A percentile compares a stretch with the other conserved stretches of the same genome.
Evolutionary conservation across 345 rosid species (phyloP).

Genomic region (Populus pruinosa): DNA sequence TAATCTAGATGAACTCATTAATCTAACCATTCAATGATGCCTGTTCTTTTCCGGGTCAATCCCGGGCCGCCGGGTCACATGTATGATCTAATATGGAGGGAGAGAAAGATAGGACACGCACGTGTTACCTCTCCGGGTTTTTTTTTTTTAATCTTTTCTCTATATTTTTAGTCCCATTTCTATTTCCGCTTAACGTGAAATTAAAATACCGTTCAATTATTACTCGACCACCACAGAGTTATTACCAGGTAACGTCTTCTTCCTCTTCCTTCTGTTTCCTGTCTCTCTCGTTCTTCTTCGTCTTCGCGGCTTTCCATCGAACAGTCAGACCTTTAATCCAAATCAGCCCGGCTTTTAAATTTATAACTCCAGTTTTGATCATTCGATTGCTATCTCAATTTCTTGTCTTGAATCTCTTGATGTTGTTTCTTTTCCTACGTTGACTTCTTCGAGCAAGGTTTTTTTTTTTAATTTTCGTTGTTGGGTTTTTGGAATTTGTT

Average conservation of each 20-base stretch:
- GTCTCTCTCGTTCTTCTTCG: neutral
- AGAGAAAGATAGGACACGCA: slow-evolving; percentile 15
- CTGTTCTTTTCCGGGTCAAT: no score
- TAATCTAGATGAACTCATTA: no score
- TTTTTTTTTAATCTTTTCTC: neutral
- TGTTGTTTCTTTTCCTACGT: neutral
- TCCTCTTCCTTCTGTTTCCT: no score
- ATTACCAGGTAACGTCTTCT: slow-evolving; percentile 22
- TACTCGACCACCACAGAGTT: neutral
- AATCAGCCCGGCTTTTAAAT: neutral
- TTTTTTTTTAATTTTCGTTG: neutral
- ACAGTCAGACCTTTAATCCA: no score
- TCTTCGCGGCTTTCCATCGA: neutral
- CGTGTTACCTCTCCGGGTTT: slow-evolving; percentile 16
- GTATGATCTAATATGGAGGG: neutral
- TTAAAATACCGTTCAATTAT: neutral
- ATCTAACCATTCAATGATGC: no score
- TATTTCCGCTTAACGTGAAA: neutral
- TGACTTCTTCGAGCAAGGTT: neutral
- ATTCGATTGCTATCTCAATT: neutral
- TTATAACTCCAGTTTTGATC: neutral
- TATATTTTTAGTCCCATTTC: slow-evolving; percentile 15
- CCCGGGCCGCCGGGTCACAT: no score
- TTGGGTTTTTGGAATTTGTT: neutral
- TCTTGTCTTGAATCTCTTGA: neutral